A percentile compares a stretch with the other conserved stretches of the same genome.
Conservation (phyloP, 768 basidiomycete species). For the Lepiota venenata region DNA sequence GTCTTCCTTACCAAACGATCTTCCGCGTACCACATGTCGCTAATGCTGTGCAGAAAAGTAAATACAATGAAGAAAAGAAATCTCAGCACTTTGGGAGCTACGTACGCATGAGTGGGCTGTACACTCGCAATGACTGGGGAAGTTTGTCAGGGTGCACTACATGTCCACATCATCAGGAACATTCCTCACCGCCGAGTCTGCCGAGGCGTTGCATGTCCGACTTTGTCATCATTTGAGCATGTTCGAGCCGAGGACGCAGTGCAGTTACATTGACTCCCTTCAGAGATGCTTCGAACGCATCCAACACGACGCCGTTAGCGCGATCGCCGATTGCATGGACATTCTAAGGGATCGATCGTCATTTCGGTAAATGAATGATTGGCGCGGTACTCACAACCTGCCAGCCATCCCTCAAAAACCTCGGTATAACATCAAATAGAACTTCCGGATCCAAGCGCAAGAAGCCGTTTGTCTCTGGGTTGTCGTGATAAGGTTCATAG, state of each 20-base stretch:
- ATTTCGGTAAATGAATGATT: background rate
- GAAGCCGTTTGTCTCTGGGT: conserved; percentile 71
- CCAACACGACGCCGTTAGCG: conserved; percentile 79
- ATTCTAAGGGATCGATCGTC: conserved; percentile 46
- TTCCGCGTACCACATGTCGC: conserved; percentile 91
- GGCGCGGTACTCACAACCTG: conserved; percentile 66
- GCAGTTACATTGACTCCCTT: conserved; percentile 58
- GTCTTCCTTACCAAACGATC: conserved; percentile 59
- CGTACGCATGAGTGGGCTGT: conserved; percentile 87
- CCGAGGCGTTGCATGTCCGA: conserved; percentile 76
- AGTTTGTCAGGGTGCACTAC: conserved; percentile 8
- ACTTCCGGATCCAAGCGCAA: conserved; percentile 67
- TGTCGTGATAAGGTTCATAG: conserved; percentile 79
- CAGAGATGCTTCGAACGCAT: conserved; percentile 75
- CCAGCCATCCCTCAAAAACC: conserved; percentile 80
- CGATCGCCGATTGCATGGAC: conserved; percentile 87
- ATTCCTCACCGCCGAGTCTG: conserved; percentile 65
- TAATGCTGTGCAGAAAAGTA: conserved; percentile 43
- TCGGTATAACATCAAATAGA: conserved; percentile 59
- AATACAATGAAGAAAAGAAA: background rate
- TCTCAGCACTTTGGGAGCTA: conserved; percentile 13
- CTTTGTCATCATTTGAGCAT: conserved; percentile 84
- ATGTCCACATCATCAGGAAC: background rate
- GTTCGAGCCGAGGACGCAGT: conserved; percentile 79
- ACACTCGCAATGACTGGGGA: conserved; percentile 80